These are phyloP conservation scores for Rhodotorula sp. DNA, from an alignment of 1,284 basidiomycete species.

Conservation along the genomic window DNA sequence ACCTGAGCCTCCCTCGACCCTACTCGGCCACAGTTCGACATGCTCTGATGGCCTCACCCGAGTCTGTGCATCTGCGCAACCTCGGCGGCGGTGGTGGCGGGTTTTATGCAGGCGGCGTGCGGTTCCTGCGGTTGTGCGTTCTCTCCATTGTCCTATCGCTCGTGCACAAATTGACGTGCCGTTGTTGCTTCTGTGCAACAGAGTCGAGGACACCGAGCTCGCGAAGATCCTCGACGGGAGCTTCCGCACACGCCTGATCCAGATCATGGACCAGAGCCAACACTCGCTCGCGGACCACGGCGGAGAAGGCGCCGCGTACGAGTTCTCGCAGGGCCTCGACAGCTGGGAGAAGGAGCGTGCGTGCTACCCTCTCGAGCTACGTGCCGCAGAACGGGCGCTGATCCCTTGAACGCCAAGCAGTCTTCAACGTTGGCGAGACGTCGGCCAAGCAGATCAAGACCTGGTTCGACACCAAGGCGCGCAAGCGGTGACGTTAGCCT, in stretches of 20 bases:
- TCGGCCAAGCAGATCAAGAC: constrained; percentile 42
- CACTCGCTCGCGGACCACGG: constrained; percentile 42
- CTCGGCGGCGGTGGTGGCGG: constrained; percentile 45
- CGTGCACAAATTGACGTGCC: background rate
- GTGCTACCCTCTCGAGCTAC: background rate
- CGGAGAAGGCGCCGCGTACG: constrained; percentile 43
- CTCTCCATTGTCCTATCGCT: background rate
- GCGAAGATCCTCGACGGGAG: constrained; percentile 38
- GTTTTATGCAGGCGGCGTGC: constrained; percentile 45
- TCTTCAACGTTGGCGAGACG: constrained; percentile 43
- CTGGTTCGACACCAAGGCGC: constrained; percentile 39
- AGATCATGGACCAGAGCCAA: constrained; percentile 48
- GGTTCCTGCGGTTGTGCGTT: constrained; percentile 14
- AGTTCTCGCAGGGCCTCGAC: constrained; percentile 46
- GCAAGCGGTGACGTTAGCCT: constrained; percentile 10
- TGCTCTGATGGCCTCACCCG: constrained; percentile 44
- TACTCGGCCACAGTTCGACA: constrained; percentile 45
- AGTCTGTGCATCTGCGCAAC: constrained; percentile 45
- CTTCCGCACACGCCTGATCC: constrained; percentile 42
- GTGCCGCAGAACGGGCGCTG: background rate
- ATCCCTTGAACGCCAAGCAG: constrained; percentile 11
- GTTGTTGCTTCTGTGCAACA: background rate
- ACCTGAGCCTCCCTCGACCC: constrained; percentile 44
- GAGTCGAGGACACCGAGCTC: constrained; percentile 44
- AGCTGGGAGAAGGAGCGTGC: constrained; percentile 48